A percentile compares a stretch with the other conserved stretches of the same genome.
phyloP scores from a whole-genome alignment of 495 filamentous ascomycete genomes.

The Lophiotrema nucula region DNA sequence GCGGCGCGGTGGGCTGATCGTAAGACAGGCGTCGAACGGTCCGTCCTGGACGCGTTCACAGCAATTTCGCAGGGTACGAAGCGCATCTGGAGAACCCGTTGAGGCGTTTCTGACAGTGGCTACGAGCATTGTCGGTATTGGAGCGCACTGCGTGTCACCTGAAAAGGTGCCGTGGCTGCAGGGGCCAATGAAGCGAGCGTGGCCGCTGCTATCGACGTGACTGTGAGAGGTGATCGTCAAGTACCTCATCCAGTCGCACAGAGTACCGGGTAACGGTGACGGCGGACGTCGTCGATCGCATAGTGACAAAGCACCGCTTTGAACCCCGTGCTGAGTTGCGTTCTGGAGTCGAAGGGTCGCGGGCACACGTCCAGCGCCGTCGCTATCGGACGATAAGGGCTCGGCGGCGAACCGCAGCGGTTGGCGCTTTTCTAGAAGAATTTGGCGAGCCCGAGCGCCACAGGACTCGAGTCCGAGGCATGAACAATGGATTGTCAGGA shows the following conservation, averaged over 20 bases:
- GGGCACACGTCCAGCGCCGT: not conserved
- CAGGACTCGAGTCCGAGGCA: conserved; percentile 1
- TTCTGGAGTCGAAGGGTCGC: not conserved
- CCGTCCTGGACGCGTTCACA: not conserved
- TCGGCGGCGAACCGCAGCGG: not conserved
- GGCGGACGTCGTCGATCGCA: not conserved
- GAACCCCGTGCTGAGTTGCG: too few relatives aligned
- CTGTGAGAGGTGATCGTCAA: too few relatives aligned
- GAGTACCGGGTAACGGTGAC: not conserved
- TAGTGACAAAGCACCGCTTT: too few relatives aligned
- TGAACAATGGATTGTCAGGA: not conserved
- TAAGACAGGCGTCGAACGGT: not conserved
- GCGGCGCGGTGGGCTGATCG: not conserved
- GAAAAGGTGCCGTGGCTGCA: not conserved
- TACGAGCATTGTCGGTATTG: too few relatives aligned
- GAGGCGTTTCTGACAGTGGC: not conserved
- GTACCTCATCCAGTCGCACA: not conserved
- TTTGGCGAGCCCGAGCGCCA: not conserved
- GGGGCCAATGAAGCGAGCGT: not conserved
- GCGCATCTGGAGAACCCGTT: not conserved
- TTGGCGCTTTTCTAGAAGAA: not conserved
- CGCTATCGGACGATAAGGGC: not conserved
- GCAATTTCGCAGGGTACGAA: conserved; percentile 4
- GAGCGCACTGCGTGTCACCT: too few relatives aligned
- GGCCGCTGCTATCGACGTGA: not conserved